phyloP scores from a whole-genome alignment of 495 filamentous ascomycete genomes.

The Glarea lozoyensis region DNA sequence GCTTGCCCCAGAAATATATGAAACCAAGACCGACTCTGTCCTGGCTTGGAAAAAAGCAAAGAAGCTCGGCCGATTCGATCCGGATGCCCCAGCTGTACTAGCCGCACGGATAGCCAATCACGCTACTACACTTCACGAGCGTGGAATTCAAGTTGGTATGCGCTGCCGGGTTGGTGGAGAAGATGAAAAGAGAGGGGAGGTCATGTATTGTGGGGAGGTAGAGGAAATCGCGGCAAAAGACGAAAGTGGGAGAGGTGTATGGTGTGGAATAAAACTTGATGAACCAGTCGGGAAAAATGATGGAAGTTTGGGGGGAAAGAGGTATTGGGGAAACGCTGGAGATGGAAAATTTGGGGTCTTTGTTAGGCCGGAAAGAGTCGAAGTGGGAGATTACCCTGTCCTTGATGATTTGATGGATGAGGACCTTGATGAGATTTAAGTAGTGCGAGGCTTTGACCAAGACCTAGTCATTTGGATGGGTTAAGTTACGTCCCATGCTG shows the following conservation, averaged over 20 bases:
- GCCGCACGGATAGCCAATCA: conserved; percentile 59
- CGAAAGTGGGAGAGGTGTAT: conserved; percentile 50
- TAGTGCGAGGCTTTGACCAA: no score
- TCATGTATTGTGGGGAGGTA: conserved; percentile 77
- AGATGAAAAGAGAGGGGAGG: conserved; percentile 69
- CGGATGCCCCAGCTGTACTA: conserved; percentile 62
- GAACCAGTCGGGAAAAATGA: conserved; percentile 89
- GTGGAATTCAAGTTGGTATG: conserved; percentile 56
- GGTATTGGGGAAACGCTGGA: conserved; percentile 61
- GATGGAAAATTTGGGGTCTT: conserved; percentile 72
- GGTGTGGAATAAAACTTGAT: conserved; percentile 80
- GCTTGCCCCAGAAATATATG: conserved; percentile 74
- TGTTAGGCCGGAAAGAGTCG: conserved; percentile 80
- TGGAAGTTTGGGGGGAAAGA: conserved; percentile 65
- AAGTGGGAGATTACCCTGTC: conserved; percentile 78
- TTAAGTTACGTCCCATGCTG: no score
- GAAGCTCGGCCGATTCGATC: conserved; percentile 91
- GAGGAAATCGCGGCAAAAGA: conserved; percentile 55
- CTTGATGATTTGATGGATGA: conserved; percentile 69
- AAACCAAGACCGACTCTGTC: conserved; percentile 73
- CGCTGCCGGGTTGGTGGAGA: conserved; percentile 54
- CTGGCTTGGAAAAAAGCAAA: conserved; percentile 88
- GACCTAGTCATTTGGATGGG: no score
- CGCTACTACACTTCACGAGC: conserved; percentile 52
- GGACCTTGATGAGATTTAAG: conserved; percentile 80